Conservation (phyloP, 2,329 filamentous ascomycete genomes). For the Xylariaceae sp. region DNA sequence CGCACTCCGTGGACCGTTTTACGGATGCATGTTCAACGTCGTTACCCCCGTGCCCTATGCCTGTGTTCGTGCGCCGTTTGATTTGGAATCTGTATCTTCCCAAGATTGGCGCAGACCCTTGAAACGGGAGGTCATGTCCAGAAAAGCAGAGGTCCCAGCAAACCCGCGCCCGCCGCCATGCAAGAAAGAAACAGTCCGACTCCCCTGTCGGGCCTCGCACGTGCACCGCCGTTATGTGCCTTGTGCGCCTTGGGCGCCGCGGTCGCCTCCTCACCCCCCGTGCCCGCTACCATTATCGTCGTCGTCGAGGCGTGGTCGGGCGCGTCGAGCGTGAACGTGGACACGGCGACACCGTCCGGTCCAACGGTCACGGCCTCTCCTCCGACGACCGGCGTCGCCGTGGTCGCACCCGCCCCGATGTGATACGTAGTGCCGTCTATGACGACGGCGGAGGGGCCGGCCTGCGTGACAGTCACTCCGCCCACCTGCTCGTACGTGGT, state of each 20-base stretch:
- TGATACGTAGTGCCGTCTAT: constrained; percentile 44
- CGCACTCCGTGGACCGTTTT: too few relatives aligned
- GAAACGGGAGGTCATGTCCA: too few relatives aligned
- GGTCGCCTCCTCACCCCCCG: constrained; percentile 12
- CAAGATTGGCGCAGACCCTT: too few relatives aligned
- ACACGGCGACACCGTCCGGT: constrained; percentile 39
- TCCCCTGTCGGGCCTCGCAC: constrained; percentile 8
- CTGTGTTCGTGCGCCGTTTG: not conserved
- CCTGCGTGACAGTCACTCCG: constrained; percentile 43
- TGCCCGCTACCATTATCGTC: constrained; percentile 28
- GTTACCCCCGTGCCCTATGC: not conserved
- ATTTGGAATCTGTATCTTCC: too few relatives aligned
- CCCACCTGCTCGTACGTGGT: constrained; percentile 41
- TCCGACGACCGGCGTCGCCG: constrained; percentile 38
- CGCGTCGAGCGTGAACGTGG: constrained; percentile 35
- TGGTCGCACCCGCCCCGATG: constrained; percentile 36
- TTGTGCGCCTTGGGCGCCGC: constrained; percentile 12
- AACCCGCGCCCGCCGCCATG: constrained; percentile 34
- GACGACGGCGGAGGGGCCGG: constrained; percentile 41
- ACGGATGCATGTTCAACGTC: too few relatives aligned
- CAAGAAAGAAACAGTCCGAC: constrained; percentile 16
- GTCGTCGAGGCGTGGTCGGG: constrained; percentile 39
- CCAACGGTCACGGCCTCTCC: constrained; percentile 45
- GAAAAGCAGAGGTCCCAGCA: constrained; percentile 19
- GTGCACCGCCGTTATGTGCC: constrained; percentile 13